Conservation (phyloP, 2,329 filamentous ascomycete genomes). For the Plenodomus tracheiphilus region DNA sequence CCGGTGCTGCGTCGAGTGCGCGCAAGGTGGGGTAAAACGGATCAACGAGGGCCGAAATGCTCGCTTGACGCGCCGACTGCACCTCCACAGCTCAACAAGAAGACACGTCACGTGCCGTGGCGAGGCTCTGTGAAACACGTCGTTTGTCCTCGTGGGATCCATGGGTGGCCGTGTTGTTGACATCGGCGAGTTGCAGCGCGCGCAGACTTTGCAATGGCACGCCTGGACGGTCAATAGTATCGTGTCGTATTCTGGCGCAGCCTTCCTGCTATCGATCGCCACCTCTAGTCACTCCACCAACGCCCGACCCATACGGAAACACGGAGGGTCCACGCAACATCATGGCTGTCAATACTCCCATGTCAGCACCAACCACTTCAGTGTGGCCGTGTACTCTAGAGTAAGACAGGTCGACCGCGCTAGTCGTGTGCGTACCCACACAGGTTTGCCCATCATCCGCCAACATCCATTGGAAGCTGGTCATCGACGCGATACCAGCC, state of each 20-base stretch:
- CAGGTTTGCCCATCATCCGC: conserved; percentile 15
- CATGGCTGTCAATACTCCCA: conserved; percentile 14
- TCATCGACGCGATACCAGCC: neutral
- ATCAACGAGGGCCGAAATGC: conserved; percentile 8
- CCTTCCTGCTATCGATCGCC: conserved; percentile 2
- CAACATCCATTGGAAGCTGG: neutral
- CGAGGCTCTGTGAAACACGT: conserved; percentile 11
- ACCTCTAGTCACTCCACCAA: conserved; percentile 7
- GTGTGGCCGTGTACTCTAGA: conserved; percentile 9
- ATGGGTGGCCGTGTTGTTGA: conserved; percentile 6
- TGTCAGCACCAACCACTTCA: conserved; percentile 8
- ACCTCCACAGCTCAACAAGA: conserved; percentile 17
- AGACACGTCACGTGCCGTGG: conserved; percentile 5
- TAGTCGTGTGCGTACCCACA: conserved; percentile 16
- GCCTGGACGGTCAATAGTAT: conserved; percentile 1
- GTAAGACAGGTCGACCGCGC: conserved; percentile 16
- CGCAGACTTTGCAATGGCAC: conserved; percentile 1
- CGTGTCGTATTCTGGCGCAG: neutral
- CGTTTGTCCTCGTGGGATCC: conserved; percentile 1
- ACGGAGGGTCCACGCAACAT: conserved; percentile 8
- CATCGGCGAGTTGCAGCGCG: conserved; percentile 12
- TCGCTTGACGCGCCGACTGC: conserved; percentile 3
- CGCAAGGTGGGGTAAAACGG: conserved; percentile 13
- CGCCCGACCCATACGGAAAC: conserved; percentile 1
- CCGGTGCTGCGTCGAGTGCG: neutral